Evolutionary conservation across 169 alveolate genomes (phyloP).

Genomic region (Eimeria sp.): DNA sequence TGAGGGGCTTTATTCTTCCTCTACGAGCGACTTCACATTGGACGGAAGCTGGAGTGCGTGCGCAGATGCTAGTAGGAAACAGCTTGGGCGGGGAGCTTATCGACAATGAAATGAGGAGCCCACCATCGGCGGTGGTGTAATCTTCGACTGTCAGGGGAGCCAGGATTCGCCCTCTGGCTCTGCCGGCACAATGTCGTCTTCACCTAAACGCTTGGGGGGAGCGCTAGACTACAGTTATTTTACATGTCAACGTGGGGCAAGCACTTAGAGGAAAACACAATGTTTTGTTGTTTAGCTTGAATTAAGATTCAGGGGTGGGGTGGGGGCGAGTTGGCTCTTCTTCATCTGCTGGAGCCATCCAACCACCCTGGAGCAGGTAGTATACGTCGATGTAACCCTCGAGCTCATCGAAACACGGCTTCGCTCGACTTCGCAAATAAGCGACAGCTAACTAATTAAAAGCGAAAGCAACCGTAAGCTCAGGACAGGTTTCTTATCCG

Average conservation of each 20-base stretch:
- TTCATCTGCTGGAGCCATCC: background rate
- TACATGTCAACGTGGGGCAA: constrained; percentile 7
- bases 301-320: background rate
- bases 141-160: background rate
- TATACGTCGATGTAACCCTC: background rate
- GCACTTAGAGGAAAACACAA: background rate
- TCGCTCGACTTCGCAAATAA: constrained; percentile 13
- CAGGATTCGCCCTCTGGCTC: background rate
- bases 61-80: background rate
- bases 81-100: background rate
- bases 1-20: background rate
- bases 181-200: background rate
- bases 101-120: background rate
- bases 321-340: background rate
- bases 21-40: background rate
- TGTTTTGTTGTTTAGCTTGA: constrained; percentile 2
- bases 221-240: constrained; percentile 23
- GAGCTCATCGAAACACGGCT: constrained; percentile 23
- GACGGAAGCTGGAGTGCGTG: background rate
- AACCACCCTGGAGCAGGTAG: constrained; percentile 15
- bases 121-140: background rate
- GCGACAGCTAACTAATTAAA: background rate
- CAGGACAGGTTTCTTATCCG: background rate
- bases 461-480: background rate
- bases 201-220: background rate